Evolutionary conservation across 2,329 filamentous ascomycete genomes (phyloP), one percentile per base, ranked within the genome.

Genomic region (Colletotrichum sp.): DNA sequence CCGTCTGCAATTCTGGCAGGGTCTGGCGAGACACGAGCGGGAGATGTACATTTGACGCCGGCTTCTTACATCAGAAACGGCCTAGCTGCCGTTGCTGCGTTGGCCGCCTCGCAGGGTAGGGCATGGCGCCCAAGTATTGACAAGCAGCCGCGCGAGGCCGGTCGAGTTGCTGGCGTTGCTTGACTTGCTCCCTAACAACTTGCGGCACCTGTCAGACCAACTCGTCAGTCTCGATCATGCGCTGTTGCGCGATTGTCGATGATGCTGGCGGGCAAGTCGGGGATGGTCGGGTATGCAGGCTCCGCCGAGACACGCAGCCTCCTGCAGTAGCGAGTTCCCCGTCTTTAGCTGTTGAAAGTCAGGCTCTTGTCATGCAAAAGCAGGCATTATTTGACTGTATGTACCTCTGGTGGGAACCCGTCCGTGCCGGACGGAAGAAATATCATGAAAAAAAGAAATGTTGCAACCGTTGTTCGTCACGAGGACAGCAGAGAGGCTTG

Each of bases 301-400:
- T 68, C 71, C 70, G 55, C 74, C 70, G 74, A 74, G 70, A 64
- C 74, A 74, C 70, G 72, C 68, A 71, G 49, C 44, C 24, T 59
- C 68, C 55, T 71, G 74, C 74, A 76, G 70, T 68, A 71, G 39
- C 63, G 26, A 49, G 26, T 44, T 30, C 24, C 21, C 52, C 72
- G 16, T 62, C 39, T 36, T 24, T n/a, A 28, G 36, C 32, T 39
- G 62, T 75, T 75, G 69, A 34, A n/a, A 39, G 32, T n/a, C n/a
- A 52, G 55, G 6, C 32, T 57, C 36, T 21, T 28, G 52, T 30
- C 36, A 30, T 63, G 72, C 62, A 18, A 62, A 32, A 16, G 60
- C 62, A 71, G 36, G 26, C n/a, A 28, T 10, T 32, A 18, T 32
- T n/a, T 63, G 26, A 32, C 44, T 57, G 63, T 30, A 59, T 28